Evolutionary conservation across 2,329 filamentous ascomycete species (phyloP).

Genomic region (Knufia fluminis): DNA sequence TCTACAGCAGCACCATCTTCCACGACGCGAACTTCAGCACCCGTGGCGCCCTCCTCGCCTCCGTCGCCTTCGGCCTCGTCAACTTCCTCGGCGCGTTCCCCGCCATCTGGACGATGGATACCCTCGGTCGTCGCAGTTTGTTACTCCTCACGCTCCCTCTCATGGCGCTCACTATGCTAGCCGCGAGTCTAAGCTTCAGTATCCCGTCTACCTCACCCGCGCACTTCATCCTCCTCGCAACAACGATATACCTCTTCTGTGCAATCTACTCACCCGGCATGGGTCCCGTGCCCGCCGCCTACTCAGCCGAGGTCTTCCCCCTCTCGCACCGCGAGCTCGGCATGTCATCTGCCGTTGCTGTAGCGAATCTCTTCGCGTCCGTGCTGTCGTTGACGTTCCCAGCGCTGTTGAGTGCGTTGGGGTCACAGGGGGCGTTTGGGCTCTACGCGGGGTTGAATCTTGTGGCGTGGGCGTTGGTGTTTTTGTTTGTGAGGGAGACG

Average conservation of each 20-base stretch:
- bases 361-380: conserved; percentile 33
- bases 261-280: conserved; percentile 38
- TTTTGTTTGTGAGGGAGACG: conserved; percentile 46
- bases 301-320: conserved; percentile 48
- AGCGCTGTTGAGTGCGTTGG: conserved; percentile 27
- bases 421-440: conserved; percentile 30
- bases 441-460: conserved; percentile 45
- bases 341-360: conserved; percentile 34
- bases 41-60: conserved; percentile 42
- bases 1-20: conserved; percentile 58
- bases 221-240: conserved; percentile 22
- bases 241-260: conserved; percentile 23
- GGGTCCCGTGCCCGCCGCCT: conserved; percentile 42
- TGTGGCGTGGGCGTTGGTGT: conserved; percentile 49
- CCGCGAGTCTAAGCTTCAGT: conserved; percentile 33
- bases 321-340: conserved; percentile 44
- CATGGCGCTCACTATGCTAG: conserved; percentile 40
- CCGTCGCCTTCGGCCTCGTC: conserved; percentile 53
- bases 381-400: conserved; percentile 33
- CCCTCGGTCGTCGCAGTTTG: conserved; percentile 48
- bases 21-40: conserved; percentile 39
- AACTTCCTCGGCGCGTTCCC: conserved; percentile 59
- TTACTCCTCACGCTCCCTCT: conserved; percentile 49
- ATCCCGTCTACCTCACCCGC: conserved; percentile 25
- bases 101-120: conserved; percentile 52